Base-by-base conservation (phyloP, 306 rosid species). In the Hylodesmum podocarpum region DNA sequence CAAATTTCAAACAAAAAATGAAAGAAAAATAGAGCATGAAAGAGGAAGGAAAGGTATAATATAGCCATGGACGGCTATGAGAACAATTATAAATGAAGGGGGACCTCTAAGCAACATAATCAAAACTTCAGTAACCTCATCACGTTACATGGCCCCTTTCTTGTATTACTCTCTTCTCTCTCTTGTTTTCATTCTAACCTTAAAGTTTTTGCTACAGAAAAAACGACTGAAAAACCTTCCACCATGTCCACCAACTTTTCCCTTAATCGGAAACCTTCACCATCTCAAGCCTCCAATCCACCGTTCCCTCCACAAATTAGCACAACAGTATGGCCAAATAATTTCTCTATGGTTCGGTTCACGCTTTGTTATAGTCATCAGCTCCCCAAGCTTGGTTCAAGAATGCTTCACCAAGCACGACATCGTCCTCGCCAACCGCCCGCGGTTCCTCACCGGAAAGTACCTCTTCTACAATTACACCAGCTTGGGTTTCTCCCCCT, bases 341-440 rank as follows among this genome's bases (percentile, higher is more conserved):
- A 47, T 64, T 19, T 76, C 73, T 0, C 73, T 76, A 18, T 37
- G 80, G 73, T 76, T 76, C 28, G 80, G 80, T 7, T 22, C 72
- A 70, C 29, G 59, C 51, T 31, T 53, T 12, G 84, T 72, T 0
- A 84, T 86, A 3, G 57, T 86, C 3, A 66, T 88, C 0, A 77
- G 88, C 1, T 84, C 90, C 1, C 77, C 81, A 3, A 4, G 76
- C 3, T 62, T 76, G 5, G 80, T 25, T 6, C 83, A 86, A 24
- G 87, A 88, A 27, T 86, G 90, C 53, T 84, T 88, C 80, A 82
- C 87, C 19, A 86, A 67, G 16, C 53, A 86, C 72, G 90, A 88
- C 79, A 34, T 34, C 40, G 84, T 82, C 14, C 55, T 88, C 0
- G 90, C 87, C 0, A 73, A 83, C 76, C 89, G 90, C 0, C 90